Percentiles rank a stretch among this genome's conserved stretches.
Conservation (phyloP, 2,329 filamentous ascomycete genomes). For the Diplodia intermedia region DNA sequence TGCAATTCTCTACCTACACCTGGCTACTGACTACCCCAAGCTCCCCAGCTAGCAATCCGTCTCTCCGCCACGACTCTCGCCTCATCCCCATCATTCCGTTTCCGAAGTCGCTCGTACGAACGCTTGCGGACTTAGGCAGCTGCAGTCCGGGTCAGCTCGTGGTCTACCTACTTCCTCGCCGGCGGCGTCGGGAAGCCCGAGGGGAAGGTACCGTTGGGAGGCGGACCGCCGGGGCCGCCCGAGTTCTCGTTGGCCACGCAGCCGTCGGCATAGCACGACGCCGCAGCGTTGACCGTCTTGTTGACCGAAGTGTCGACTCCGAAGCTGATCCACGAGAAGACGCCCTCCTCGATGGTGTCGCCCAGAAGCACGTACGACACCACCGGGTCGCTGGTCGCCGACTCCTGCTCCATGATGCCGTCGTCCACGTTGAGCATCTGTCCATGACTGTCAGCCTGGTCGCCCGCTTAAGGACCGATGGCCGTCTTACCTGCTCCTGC, state of each 20-base stretch:
- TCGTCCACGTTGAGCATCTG: conserved; percentile 57
- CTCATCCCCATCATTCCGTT: background rate
- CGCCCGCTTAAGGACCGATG: fast-evolving
- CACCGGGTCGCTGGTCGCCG: conserved; percentile 59
- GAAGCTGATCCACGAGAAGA: conserved; percentile 44
- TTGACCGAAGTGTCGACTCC: conserved; percentile 26
- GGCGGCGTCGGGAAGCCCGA: conserved; percentile 10
- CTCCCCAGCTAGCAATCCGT: background rate
- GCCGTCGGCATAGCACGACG: conserved; percentile 27
- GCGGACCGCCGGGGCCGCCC: conserved; percentile 7
- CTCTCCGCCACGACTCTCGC: background rate
- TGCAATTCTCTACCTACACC: background rate
- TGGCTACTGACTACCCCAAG: background rate
- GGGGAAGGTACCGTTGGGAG: conserved; percentile 6
- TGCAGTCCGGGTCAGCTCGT: background rate
- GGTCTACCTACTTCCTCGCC: background rate
- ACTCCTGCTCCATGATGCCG: conserved; percentile 56
- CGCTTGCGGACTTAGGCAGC: background rate
- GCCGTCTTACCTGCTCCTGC: conserved; percentile 50
- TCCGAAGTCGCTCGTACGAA: background rate
- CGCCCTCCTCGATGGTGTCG: conserved; percentile 49
- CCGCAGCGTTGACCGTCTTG: conserved; percentile 28
- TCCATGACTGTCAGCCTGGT: background rate
- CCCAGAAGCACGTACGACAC: conserved; percentile 65
- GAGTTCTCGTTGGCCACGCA: conserved; percentile 30